Evolutionary conservation across 1,139 yeast species (phyloP).

Genomic region (Nakaseomyces glabratus): DNA sequence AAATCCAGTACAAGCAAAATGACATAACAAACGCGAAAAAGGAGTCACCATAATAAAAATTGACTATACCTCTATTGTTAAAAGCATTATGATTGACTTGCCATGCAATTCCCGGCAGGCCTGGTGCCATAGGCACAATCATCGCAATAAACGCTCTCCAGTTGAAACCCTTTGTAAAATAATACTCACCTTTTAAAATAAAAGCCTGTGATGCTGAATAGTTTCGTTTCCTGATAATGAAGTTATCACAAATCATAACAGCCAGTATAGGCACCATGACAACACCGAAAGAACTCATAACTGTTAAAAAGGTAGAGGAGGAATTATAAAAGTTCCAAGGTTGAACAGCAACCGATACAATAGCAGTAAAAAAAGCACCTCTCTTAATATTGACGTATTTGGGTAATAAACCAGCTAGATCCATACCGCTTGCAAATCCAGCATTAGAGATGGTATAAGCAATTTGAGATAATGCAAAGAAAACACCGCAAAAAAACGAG

Average conservation of each 20-base stretch:
- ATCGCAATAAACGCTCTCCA: conserved; percentile 38
- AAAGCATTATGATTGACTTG: conserved; percentile 29
- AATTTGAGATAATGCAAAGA: conserved; percentile 40
- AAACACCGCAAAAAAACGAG: conserved; percentile 39
- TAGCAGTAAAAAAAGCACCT: conserved; percentile 40
- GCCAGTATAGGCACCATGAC: conserved; percentile 39
- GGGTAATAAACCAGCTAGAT: conserved; percentile 42
- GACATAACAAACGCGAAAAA: conserved; percentile 38
- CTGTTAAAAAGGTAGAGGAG: conserved; percentile 38
- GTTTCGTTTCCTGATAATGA: conserved; percentile 32
- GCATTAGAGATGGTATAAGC: conserved; percentile 43
- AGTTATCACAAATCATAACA: conserved; percentile 37
- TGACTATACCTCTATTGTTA: conserved; percentile 32
- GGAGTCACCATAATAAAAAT: conserved; percentile 36
- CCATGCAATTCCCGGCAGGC: conserved; percentile 39
- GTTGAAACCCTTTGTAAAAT: conserved; percentile 36
- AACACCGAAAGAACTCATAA: conserved; percentile 38
- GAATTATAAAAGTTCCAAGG: conserved; percentile 44
- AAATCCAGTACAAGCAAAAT: conserved; percentile 33
- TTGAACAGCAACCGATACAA: conserved; percentile 38
- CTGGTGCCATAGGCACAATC: conserved; percentile 36
- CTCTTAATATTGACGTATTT: conserved; percentile 43
- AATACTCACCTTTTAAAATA: conserved; percentile 34
- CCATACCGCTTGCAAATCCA: conserved; percentile 47
- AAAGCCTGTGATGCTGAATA: conserved; percentile 35